Evolutionary conservation across 345 rosid genomes (phyloP).

Genomic region (Euphorbia peplus): DNA sequence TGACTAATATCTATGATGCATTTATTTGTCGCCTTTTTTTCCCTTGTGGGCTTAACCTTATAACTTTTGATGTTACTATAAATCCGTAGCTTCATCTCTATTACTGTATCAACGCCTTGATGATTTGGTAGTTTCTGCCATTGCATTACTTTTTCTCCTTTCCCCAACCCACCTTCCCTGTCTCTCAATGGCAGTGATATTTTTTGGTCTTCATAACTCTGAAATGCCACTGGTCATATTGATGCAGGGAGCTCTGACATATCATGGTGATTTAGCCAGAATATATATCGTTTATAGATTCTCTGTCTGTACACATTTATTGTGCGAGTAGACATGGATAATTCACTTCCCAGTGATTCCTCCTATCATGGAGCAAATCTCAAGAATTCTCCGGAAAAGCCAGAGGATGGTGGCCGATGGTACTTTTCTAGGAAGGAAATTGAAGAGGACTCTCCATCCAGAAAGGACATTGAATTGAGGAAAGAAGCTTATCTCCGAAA

Average conservation of each 20-base stretch:
- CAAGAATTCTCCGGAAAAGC: slow-evolving; percentile 47
- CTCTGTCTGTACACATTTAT: not conserved
- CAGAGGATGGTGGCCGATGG: slow-evolving; percentile 70
- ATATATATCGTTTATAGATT: not conserved
- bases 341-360: slow-evolving; percentile 19
- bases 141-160: no score
- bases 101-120: not conserved
- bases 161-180: no score
- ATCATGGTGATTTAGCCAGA: slow-evolving; percentile 1
- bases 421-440: slow-evolving; percentile 86
- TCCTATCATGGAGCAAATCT: slow-evolving; percentile 37
- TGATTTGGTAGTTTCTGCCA: not conserved
- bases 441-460: slow-evolving; percentile 87
- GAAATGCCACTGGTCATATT: not conserved
- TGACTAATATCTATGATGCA: no score
- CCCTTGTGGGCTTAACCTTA: no score
- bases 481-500: slow-evolving; percentile 91
- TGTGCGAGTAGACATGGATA: slow-evolving; percentile 8
- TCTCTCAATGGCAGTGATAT: not conserved
- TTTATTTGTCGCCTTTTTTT: no score
- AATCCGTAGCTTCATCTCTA: no score
- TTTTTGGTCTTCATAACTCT: not conserved
- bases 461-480: slow-evolving; percentile 88
- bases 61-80: no score
- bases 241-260: slow-evolving; percentile 1